Percentiles rank a stretch among this genome's conserved stretches.
Conservation (phyloP, 257 asterid species). For the Solanum pinnatisectum region DNA sequence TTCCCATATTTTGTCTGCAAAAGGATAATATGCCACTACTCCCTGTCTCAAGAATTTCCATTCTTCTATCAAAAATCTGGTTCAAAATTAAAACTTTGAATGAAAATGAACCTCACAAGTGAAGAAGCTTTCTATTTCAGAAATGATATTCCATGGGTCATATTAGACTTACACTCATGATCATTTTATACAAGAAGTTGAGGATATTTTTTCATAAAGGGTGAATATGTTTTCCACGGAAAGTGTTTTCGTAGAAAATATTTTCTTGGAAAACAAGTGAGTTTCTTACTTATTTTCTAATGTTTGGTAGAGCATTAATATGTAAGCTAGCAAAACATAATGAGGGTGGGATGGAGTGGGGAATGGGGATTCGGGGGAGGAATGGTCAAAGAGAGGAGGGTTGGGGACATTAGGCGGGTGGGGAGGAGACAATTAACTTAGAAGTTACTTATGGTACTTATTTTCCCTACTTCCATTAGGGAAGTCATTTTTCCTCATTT, state of each 20-base stretch:
- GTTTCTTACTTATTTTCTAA: background rate
- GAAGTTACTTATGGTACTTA: background rate
- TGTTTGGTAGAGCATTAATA: background rate
- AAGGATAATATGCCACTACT: conserved; percentile 31
- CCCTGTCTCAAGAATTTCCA: conserved; percentile 46
- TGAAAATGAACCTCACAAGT: background rate
- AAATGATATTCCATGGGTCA: background rate
- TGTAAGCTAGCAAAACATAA: background rate
- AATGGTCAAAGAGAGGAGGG: background rate
- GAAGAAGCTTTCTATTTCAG: background rate
- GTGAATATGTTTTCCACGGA: background rate
- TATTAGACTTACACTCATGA: background rate
- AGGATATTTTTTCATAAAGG: background rate
- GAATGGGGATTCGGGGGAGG: background rate
- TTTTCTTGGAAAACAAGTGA: background rate
- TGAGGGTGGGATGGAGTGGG: background rate
- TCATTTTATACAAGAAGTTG: background rate
- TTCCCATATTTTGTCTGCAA: conserved; percentile 51
- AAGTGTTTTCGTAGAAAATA: too few species aligned
- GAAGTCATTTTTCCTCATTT: background rate
- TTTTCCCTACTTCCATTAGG: background rate
- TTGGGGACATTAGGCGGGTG: background rate
- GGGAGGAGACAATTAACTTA: background rate
- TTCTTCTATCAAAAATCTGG: conserved; percentile 79
- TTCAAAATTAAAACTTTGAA: background rate